Conservation (phyloP, 2,329 filamentous ascomycete genomes). For the Dothistroma septosporum region DNA sequence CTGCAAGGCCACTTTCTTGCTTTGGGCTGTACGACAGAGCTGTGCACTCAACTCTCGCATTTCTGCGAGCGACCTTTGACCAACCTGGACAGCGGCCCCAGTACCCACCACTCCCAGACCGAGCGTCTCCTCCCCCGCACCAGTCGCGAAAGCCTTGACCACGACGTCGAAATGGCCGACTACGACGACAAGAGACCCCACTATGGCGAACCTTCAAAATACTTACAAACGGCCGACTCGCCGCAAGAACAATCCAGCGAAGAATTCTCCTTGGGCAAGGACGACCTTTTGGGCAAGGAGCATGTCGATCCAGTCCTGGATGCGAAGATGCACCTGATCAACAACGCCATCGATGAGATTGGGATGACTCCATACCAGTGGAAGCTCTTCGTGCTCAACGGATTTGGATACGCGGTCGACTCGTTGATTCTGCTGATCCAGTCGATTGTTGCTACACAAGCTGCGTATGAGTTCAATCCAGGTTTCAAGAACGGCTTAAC, state of each 20-base stretch:
- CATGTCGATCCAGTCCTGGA: constrained; percentile 59
- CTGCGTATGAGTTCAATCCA: constrained; percentile 56
- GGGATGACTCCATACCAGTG: constrained; percentile 53
- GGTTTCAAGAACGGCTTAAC: constrained; percentile 55
- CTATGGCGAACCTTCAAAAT: constrained; percentile 3
- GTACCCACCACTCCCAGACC: not conserved
- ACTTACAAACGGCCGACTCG: constrained; percentile 14
- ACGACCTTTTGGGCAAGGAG: constrained; percentile 55
- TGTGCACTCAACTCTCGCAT: not conserved
- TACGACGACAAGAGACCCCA: constrained; percentile 15
- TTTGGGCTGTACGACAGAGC: not conserved
- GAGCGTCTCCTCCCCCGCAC: constrained; percentile 4
- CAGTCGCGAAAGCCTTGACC: not conserved
- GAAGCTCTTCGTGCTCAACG: constrained; percentile 58
- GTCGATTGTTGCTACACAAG: constrained; percentile 57
- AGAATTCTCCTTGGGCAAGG: constrained; percentile 30
- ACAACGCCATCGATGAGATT: constrained; percentile 58
- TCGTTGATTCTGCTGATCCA: constrained; percentile 57
- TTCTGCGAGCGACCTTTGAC: not conserved
- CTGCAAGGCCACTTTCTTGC: not conserved
- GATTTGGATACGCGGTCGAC: constrained; percentile 60
- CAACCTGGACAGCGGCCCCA: not conserved
- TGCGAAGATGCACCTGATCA: constrained; percentile 66
- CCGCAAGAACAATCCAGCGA: constrained; percentile 13
- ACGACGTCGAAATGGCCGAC: constrained; percentile 15